Conservation (phyloP, 192 early-diverging fungal species). For the Gryganskiella cystojenkinii region DNA sequence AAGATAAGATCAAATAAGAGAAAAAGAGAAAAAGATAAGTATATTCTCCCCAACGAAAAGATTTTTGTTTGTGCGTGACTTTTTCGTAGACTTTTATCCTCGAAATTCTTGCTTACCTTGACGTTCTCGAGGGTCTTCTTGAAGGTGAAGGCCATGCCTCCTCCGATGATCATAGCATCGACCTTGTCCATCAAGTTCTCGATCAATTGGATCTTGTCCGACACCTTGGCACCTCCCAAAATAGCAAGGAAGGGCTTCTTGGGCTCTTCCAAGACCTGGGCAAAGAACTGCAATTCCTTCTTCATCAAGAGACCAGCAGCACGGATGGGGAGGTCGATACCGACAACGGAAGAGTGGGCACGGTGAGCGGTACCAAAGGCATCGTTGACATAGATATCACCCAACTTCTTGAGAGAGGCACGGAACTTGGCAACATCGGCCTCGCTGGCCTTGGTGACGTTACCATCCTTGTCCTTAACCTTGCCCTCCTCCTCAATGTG, state of each 20-base stretch:
- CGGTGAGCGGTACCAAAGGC: constrained; percentile 99
- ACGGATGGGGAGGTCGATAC: constrained; percentile 87
- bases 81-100: constrained; percentile 1
- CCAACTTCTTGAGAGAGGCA: constrained; percentile 90
- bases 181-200: constrained; percentile 98
- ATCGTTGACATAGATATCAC: constrained; percentile 98
- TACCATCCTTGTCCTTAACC: constrained; percentile 89
- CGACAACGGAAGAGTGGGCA: constrained; percentile 98
- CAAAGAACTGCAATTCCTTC: constrained; percentile 99
- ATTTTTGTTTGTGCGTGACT: neutral
- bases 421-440: constrained; percentile 89
- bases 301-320: constrained; percentile 98
- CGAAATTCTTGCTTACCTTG: constrained; percentile 58
- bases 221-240: constrained; percentile 97
- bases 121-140: constrained; percentile 89
- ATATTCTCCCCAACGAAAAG: neutral
- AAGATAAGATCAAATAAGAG: neutral
- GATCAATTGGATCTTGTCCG: constrained; percentile 99
- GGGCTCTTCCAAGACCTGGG: constrained; percentile 94
- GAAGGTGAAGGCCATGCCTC: constrained; percentile 99
- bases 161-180: constrained; percentile 82
- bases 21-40: neutral
- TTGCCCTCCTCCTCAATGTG: constrained; percentile 98
- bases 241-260: constrained; percentile 96
- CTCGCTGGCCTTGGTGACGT: constrained; percentile 89